Evolutionary conservation across 192 early-diverging fungal genomes (phyloP).

Genomic region (Coemansia sp.): DNA sequence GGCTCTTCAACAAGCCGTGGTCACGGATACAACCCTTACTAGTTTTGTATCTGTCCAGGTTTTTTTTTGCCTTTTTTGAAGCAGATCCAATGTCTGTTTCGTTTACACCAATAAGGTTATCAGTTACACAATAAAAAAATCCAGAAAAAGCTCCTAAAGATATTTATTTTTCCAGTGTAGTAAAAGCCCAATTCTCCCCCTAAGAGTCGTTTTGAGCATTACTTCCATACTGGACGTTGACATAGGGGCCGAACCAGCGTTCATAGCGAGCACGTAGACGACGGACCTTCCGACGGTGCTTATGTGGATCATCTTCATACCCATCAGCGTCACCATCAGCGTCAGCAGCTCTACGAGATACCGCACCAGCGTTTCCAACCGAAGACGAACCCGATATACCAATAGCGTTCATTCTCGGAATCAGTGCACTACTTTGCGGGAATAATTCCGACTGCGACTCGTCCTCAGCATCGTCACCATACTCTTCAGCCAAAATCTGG

Average conservation of each 20-base stretch:
- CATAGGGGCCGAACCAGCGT: constrained; percentile 54
- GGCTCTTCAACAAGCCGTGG: constrained; percentile 31
- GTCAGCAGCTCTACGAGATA: background rate
- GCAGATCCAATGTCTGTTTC: background rate
- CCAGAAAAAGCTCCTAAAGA: background rate
- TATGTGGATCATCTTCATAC: constrained; percentile 25
- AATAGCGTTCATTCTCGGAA: background rate
- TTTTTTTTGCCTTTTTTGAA: background rate
- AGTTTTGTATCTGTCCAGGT: background rate
- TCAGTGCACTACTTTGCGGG: constrained; percentile 1
- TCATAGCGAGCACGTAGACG: constrained; percentile 50
- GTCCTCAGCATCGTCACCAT: constrained; percentile 12
- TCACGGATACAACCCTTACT: constrained; percentile 48
- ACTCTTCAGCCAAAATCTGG: constrained; percentile 44
- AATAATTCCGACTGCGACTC: constrained; percentile 16
- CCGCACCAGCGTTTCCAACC: background rate
- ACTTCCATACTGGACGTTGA: constrained; percentile 38
- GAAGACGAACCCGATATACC: background rate
- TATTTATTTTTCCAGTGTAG: background rate
- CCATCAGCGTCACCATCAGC: constrained; percentile 1
- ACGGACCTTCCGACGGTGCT: constrained; percentile 44
- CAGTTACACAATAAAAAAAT: background rate
- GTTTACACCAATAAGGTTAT: no score
- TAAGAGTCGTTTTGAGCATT: constrained; percentile 17
- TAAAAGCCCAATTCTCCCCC: background rate